Evolutionary conservation across 169 alveolate genomes (phyloP).

Genomic region (Ichthyophthirius multifiliis): DNA sequence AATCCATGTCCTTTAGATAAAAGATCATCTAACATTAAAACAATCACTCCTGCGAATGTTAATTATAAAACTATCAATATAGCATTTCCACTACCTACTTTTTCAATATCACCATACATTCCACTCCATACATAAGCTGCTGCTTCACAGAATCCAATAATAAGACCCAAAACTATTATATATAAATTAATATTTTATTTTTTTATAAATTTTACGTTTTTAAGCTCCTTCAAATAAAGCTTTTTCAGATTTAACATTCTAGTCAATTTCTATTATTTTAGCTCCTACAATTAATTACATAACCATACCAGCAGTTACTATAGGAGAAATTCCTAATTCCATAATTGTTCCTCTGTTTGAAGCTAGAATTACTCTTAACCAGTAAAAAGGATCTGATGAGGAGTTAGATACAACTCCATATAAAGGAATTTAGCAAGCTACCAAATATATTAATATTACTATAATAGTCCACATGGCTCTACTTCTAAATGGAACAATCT

Average conservation of each 20-base stretch:
- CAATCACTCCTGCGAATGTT: constrained; percentile 99
- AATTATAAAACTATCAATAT: constrained; percentile 95
- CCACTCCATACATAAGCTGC: constrained; percentile 98
- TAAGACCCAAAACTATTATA: constrained; percentile 91
- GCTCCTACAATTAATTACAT: constrained; percentile 99
- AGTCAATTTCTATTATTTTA: constrained; percentile 98
- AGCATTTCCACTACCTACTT: constrained; percentile 97
- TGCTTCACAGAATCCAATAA: constrained; percentile 99
- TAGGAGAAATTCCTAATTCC: constrained; percentile 99
- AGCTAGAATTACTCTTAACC: constrained; percentile 99
- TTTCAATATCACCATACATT: constrained; percentile 97
- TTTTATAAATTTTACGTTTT: constrained; percentile 42
- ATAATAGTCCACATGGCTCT: constrained; percentile 98
- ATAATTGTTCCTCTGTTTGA: constrained; percentile 98
- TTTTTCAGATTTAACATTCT: constrained; percentile 96
- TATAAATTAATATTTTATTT: neutral
- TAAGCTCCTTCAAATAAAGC: constrained; percentile 97
- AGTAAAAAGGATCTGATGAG: constrained; percentile 97
- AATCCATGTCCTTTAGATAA: constrained; percentile 99
- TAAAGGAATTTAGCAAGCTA: constrained; percentile 98
- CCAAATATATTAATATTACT: constrained; percentile 94
- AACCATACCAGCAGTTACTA: constrained; percentile 98
- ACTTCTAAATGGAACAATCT: constrained; percentile 92
- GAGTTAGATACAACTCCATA: constrained; percentile 96
- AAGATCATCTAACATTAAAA: constrained; percentile 97